Base-by-base conservation (phyloP, 2,329 filamentous ascomycete species). In the Epichloe hybrida region DNA sequence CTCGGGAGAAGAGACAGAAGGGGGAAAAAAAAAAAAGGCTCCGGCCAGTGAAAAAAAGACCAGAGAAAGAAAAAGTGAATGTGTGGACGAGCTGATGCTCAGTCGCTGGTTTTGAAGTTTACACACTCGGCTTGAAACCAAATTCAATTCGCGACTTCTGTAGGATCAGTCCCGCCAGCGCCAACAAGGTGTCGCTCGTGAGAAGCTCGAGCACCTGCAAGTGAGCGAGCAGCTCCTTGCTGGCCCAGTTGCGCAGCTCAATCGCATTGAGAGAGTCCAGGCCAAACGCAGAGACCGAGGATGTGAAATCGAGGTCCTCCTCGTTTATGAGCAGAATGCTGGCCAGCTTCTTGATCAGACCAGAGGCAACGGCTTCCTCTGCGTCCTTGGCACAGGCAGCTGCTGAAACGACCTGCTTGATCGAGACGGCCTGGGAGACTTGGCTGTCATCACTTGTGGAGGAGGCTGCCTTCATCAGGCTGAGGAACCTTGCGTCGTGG, bases 131-230 rank as follows among this genome's bases (percentile, higher is more conserved):
- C 48, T 50, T 45, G 13, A 50, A 48, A 53, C 56, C 58, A 6
- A 49, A 50, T 23, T 56, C 54, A 6, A 55, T 50, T 11, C 58
- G 57, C 21, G 57, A 58, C 55, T 63, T 63, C 42, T 58, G 57
- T 48, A 64, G 46, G 17, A 62, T 55, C 43, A 61, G 43, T 6
- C 48, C 55, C 13, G 58, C 55, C 50, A 62, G 43, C 48, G 61
- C 59, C 3, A 46, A 46, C 40, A 62, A 43, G 15, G 68, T 72
- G 2, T 74, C 74, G 56, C 73, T 76, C 9, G 70, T 74, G 38
- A 79, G 61, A 53, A 80, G 59, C 58, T 80, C 76, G 53, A 80
- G 60, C 0, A 80, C 75, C 61, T 79, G 74, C 58, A 79, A 57
- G 50, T 72, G 58, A 3, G 54, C 54, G 66, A 34, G 66, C 8